phyloP scores from a whole-genome alignment of 1,284 basidiomycete genomes.

The Pyrrhoderma noxium region DNA sequence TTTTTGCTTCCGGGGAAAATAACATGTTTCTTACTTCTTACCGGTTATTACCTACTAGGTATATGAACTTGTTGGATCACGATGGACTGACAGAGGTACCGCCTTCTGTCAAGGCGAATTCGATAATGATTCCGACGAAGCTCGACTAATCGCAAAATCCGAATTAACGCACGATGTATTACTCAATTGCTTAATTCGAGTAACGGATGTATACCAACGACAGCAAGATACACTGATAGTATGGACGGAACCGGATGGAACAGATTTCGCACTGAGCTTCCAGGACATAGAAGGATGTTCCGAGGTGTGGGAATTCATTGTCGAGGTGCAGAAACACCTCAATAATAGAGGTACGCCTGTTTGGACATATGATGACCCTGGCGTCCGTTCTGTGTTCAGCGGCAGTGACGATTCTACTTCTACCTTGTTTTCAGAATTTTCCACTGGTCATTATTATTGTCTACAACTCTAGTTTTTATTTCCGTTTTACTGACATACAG shows the following conservation, averaged over 20 bases:
- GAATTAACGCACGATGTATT: slow-evolving; percentile 69
- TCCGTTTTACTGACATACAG: slow-evolving; percentile 35
- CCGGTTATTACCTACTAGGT: slow-evolving; percentile 46
- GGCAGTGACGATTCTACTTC: slow-evolving; percentile 12
- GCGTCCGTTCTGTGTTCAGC: slow-evolving; percentile 2
- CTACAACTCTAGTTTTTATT: slow-evolving; percentile 15
- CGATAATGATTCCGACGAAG: slow-evolving; percentile 70
- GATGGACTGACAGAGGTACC: slow-evolving; percentile 91
- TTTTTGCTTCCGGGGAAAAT: not conserved
- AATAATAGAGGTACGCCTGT: slow-evolving; percentile 45
- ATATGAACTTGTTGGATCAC: slow-evolving; percentile 82
- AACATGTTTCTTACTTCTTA: not conserved
- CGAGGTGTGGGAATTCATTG: slow-evolving; percentile 97
- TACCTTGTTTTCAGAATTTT: slow-evolving; percentile 5
- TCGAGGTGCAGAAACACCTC: slow-evolving; percentile 88
- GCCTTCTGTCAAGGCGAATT: slow-evolving; percentile 89
- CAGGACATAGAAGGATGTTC: slow-evolving; percentile 94
- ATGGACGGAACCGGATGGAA: slow-evolving; percentile 94
- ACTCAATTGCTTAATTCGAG: slow-evolving; percentile 66
- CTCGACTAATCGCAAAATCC: slow-evolving; percentile 77
- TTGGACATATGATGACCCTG: slow-evolving; percentile 15
- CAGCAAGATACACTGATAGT: slow-evolving; percentile 98
- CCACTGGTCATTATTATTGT: slow-evolving; percentile 17
- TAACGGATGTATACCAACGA: slow-evolving; percentile 82
- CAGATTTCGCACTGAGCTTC: slow-evolving; percentile 95